phyloP scores from a whole-genome alignment of 805 yeast genomes.

The Candida tallmaniae region DNA sequence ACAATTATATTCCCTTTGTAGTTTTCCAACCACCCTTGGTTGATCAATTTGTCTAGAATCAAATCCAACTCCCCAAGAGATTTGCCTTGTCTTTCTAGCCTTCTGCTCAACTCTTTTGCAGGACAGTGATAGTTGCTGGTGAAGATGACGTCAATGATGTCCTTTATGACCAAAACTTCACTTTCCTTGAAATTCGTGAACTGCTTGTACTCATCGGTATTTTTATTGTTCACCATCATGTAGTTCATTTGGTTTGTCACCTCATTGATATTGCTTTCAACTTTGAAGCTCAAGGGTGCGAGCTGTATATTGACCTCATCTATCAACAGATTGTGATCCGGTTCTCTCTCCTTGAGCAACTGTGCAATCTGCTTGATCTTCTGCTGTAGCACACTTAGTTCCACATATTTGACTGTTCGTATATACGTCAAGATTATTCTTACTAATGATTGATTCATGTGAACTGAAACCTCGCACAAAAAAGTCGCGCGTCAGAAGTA shows the following conservation, averaged over 20 bases:
- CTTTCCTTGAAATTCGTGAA: conserved; percentile 30
- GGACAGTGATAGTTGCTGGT: conserved; percentile 5
- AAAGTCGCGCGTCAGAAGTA: too few species aligned
- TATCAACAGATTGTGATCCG: not conserved
- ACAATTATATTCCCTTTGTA: conserved; percentile 19
- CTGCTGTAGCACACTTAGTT: conserved; percentile 5
- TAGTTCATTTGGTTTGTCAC: conserved; percentile 26
- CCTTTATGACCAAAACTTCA: conserved; percentile 42
- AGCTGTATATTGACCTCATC: not conserved
- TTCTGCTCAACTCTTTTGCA: conserved; percentile 5
- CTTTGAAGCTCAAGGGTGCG: conserved; percentile 29
- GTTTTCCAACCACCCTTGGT: conserved; percentile 9
- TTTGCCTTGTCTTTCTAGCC: conserved; percentile 13
- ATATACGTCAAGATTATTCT: conserved; percentile 25
- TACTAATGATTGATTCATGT: not conserved
- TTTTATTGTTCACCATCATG: conserved; percentile 28
- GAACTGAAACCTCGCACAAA: not conserved
- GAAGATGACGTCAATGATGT: conserved; percentile 39
- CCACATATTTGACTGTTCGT: conserved; percentile 20
- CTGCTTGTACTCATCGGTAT: conserved; percentile 35
- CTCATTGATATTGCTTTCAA: conserved; percentile 38
- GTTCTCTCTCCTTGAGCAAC: not conserved
- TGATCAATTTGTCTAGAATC: conserved; percentile 7
- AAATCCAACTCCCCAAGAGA: conserved; percentile 32
- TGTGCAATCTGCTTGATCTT: not conserved